Base-by-base conservation (phyloP, 257 asterid genomes). In the Coffea eugenioides region DNA sequence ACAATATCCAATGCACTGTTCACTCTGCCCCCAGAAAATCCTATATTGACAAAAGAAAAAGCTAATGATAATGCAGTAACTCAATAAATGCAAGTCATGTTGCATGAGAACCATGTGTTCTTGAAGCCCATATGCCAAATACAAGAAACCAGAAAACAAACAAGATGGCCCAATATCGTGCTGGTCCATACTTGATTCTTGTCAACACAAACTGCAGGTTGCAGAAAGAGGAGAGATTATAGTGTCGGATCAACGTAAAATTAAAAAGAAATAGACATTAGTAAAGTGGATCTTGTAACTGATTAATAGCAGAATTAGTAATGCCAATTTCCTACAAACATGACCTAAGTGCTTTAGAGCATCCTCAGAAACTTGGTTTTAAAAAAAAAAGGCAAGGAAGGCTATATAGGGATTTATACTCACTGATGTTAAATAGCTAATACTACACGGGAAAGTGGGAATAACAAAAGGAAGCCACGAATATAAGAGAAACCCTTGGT, bases 161-260 rank as follows among this genome's bases (percentile, higher is more conserved):
- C 88, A 94, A 85, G 88, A 94, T 92, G 0, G 97, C 96, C 98
- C 98, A 94, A 84, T 94, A 94, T n/a, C 98, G 94, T 72, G 98
- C 98, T 79, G 97, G 97, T 64, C 98, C 98, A 65, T 92, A 92
- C 88, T 89, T 91, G 84, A 92, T 90, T 90, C 93, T 91, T 81
- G 97, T 91, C 79, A 94, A 90, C 86, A 94, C 96, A 87, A 94
- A 92, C 97, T 94, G 96, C 91, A 91, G 43, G 78, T 71, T 81
- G 23, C 25, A 2, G 59, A 39, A 54, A 21, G 13, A 75, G 36
- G 61, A 54, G 23, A 51, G 39, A 51, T n/a, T 12, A 4, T 15
- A 39, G 14, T 56, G 66, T 69, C 34, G 21, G 66, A 45, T 52
- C 25, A 20, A 54, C 7, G 43, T 51, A 54, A 12, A 61, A 45